These are phyloP conservation scores for Citrus glauca DNA, from an alignment of 345 rosid genomes.

Conservation along the genomic window DNA sequence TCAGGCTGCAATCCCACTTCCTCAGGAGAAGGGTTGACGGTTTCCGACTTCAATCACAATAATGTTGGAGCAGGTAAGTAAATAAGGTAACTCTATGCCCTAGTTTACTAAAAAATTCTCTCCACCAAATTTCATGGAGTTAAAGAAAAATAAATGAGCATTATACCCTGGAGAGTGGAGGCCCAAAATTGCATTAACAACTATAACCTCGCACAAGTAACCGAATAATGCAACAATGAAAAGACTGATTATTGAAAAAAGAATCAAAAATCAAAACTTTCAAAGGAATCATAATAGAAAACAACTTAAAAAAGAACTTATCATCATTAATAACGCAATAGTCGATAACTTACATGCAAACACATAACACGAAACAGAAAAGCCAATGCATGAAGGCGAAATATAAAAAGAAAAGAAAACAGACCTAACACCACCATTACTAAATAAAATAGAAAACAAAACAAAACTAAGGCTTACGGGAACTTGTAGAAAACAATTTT, in stretches of 20 bases:
- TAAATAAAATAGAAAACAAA: neutral
- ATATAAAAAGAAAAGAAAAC: neutral
- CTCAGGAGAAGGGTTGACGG: neutral
- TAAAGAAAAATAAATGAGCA: neutral
- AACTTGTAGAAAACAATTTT: no score
- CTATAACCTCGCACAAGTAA: neutral
- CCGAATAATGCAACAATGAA: neutral
- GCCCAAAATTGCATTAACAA: neutral
- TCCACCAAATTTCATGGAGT: neutral
- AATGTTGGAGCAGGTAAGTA: neutral
- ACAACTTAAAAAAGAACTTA: neutral
- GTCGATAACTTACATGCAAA: neutral
- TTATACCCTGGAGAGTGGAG: neutral
- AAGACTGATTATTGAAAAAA: neutral
- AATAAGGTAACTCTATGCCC: neutral
- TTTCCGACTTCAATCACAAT: conserved; percentile 17
- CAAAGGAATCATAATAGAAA: neutral
- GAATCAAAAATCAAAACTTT: neutral
- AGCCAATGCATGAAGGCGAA: neutral
- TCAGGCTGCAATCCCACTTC: conserved; percentile 15
- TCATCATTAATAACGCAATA: neutral
- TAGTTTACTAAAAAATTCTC: neutral
- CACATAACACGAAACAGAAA: neutral
- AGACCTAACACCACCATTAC: no score
- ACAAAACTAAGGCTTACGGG: neutral